Evolutionary conservation across 441 rosid genomes (phyloP), one percentile per base, ranked within the genome.

Genomic region (Sinapis alba): DNA sequence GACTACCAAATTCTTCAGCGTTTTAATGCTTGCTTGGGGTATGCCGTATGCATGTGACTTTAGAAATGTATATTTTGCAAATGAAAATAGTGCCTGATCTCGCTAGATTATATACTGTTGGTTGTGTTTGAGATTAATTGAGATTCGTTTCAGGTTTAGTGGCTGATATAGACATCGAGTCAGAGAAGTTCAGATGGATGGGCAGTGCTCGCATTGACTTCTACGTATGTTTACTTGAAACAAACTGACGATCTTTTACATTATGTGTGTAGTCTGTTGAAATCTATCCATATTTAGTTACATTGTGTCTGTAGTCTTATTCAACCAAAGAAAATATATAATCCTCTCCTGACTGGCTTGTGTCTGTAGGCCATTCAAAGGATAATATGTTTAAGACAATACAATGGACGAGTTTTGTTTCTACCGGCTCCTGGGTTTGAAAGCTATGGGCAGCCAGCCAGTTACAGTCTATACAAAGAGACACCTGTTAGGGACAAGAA

Each of bases 11-110:
- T 88, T 84, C 77, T 88, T 84, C 74, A 92, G 99, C 62, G 89
- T 92, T 69, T 82, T 92, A 84, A 95, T 90, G 97, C 89, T 95
- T 74, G 92, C 99, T 47, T 94, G 99, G 99, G 98, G 98, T 94
- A 92, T 62, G 54, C 45, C n/a, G n/a, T 11, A 53, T n/a, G n/a
- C n/a, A n/a, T n/a, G 21, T 19, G 6, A 24, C 53, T 59, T 61
- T 6, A 47, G 6, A 62, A 19, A 12, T 19, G 32, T 47, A 11
- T 65, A 10, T 54, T 15, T 67, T 27, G 23, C 3, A 32, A 16
- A 38, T 54, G 23, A 70, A 30, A 32, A 3, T 30, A 43, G 45
- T 47, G n/a, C 13, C 15, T 24, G 34, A 71, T 51, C 28, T 54
- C 41, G 65, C 7, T 45, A 45, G 56, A 20, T 16, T 21, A 19